Percentiles rank a stretch among this genome's conserved stretches.
phyloP scores from a whole-genome alignment of 1,284 basidiomycete species.

The Cerioporus squamosus region DNA sequence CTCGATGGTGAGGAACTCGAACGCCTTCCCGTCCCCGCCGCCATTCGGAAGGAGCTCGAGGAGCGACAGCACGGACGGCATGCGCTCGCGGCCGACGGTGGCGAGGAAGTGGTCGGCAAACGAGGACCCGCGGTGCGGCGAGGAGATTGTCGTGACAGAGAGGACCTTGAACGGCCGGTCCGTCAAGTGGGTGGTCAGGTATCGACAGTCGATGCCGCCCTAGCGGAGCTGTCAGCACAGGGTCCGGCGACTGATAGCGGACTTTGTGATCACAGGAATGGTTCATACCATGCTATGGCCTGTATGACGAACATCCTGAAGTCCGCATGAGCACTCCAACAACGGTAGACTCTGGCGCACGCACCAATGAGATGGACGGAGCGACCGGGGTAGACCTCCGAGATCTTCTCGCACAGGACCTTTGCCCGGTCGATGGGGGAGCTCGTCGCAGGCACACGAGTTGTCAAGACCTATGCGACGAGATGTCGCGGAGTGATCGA shows the following conservation, averaged over 20 bases:
- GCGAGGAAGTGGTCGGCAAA: conserved; percentile 93
- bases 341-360: conserved; percentile 21
- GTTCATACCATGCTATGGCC: conserved; percentile 86
- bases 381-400: conserved; percentile 77
- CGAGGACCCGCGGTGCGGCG: conserved; percentile 90
- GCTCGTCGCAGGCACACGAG: conserved; percentile 90
- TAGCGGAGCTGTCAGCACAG: conserved; percentile 33
- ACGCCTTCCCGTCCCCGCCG: conserved; percentile 91
- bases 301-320: conserved; percentile 28
- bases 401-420: conserved; percentile 84
- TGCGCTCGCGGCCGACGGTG: conserved; percentile 69
- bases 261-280: not conserved
- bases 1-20: conserved; percentile 84
- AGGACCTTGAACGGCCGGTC: conserved; percentile 71
- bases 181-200: conserved; percentile 77
- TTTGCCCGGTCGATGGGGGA: conserved; percentile 86
- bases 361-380: conserved; percentile 86
- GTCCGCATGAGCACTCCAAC: conserved; percentile 37
- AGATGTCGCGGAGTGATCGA: not conserved
- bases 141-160: conserved; percentile 91
- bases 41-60: conserved; percentile 85
- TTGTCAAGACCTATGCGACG: conserved; percentile 71
- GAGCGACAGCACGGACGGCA: conserved; percentile 66
- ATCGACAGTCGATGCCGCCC: conserved; percentile 94
- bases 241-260: not conserved